phyloP scores from a whole-genome alignment of 192 early-diverging fungal genomes.

The Umbelopsis vinacea region DNA sequence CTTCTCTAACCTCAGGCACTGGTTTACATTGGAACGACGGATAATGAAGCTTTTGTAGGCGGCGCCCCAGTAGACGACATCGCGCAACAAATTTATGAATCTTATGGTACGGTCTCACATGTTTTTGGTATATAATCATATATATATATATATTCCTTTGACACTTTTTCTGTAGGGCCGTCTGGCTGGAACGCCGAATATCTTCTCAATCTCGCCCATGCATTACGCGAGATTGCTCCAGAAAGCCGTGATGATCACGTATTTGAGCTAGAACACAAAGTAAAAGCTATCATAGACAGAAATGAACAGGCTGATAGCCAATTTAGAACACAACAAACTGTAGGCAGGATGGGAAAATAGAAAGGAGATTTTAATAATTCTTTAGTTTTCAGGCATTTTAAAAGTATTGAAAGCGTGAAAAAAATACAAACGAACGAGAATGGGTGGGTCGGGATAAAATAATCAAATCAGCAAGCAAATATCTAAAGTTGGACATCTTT shows the following conservation, averaged over 20 bases:
- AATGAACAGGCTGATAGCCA: background rate
- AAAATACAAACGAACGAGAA: no score
- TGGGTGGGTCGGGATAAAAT: no score
- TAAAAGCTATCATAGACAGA: slow-evolving; percentile 43
- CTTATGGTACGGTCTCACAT: slow-evolving; percentile 48
- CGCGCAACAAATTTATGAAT: slow-evolving; percentile 65
- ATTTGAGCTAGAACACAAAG: slow-evolving; percentile 56
- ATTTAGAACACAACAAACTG: background rate
- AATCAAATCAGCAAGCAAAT: background rate
- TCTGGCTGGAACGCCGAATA: slow-evolving; percentile 76
- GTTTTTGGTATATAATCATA: no score
- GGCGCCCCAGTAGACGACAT: slow-evolving; percentile 63
- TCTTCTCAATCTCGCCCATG: slow-evolving; percentile 64
- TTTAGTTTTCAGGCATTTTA: no score
- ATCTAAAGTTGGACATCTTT: slow-evolving; percentile 11
- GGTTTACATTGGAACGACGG: slow-evolving; percentile 79
- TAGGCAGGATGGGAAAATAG: no score
- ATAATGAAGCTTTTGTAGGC: slow-evolving; percentile 82
- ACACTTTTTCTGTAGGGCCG: slow-evolving; percentile 50
- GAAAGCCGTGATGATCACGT: slow-evolving; percentile 63
- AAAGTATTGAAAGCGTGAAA: no score
- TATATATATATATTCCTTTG: no score
- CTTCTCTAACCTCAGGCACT: slow-evolving; percentile 52
- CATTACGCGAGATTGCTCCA: slow-evolving; percentile 56
- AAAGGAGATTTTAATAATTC: background rate